Conservation (phyloP, 306 rosid species). For the Cucurbita argyrosperma region DNA sequence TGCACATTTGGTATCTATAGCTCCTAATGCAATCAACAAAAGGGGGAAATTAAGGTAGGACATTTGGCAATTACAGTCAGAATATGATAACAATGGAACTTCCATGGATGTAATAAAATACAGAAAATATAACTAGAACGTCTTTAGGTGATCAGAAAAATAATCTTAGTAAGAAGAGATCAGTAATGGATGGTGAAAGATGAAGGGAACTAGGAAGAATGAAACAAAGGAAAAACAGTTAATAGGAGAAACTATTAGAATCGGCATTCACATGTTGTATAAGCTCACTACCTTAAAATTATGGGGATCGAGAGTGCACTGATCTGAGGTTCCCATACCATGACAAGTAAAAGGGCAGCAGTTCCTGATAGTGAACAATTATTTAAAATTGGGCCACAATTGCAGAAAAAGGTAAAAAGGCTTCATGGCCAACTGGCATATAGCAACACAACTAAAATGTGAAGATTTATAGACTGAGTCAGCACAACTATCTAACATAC, state of each 20-base stretch:
- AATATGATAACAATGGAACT: not conserved
- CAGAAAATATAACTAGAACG: not conserved
- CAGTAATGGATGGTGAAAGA: not conserved
- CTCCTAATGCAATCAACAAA: not conserved
- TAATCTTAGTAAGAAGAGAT: slow-evolving; percentile 1
- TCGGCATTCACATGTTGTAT: not conserved
- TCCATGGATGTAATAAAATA: not conserved
- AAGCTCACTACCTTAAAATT: slow-evolving; percentile 48
- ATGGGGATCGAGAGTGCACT: slow-evolving; percentile 55
- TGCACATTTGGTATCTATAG: not conserved
- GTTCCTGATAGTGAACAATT: slow-evolving; percentile 52
- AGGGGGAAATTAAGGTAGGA: not conserved
- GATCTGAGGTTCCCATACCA: slow-evolving; percentile 81
- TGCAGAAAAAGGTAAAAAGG: not conserved
- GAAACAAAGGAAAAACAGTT: not conserved
- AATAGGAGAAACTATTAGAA: not conserved
- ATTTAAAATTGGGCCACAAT: slow-evolving; percentile 1
- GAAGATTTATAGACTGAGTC: not conserved
- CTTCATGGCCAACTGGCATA: not conserved
- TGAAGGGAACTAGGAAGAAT: not conserved
- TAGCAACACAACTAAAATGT: not conserved
- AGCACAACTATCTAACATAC: slow-evolving; percentile 27
- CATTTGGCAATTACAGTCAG: not conserved
- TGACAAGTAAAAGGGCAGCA: slow-evolving; percentile 85
- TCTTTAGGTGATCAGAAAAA: not conserved